phyloP scores from a whole-genome alignment of 164 flowering plant species.

The Stephania cephalantha region DNA sequence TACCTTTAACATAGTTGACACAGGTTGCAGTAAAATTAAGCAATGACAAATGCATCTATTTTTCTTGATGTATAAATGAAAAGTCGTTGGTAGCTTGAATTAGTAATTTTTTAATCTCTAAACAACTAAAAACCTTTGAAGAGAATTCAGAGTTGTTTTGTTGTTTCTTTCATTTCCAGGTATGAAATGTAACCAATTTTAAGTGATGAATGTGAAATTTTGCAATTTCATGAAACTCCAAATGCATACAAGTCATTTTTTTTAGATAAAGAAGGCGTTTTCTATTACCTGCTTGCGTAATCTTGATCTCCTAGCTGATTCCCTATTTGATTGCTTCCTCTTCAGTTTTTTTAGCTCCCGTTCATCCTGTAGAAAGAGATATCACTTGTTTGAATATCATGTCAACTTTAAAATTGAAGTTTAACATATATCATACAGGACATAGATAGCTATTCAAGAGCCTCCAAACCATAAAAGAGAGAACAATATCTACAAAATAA shows the following conservation, averaged over 20 bases:
- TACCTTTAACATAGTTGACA: too few species aligned
- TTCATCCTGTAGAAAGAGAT: constrained; percentile 48
- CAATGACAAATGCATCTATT: too few species aligned
- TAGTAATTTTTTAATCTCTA: background rate
- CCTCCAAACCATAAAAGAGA: background rate
- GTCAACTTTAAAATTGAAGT: background rate
- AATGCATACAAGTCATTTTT: background rate
- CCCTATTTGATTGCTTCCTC: constrained; percentile 94
- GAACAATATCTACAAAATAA: background rate
- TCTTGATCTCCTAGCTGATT: constrained; percentile 95
- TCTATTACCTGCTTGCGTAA: constrained; percentile 83
- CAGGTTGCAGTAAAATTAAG: too few species aligned
- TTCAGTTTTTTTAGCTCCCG: constrained; percentile 88
- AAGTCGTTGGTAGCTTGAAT: too few species aligned
- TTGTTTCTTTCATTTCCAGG: background rate
- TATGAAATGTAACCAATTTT: background rate
- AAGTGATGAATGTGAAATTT: background rate
- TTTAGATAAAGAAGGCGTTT: background rate
- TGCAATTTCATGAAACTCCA: background rate
- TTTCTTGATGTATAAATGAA: too few species aligned
- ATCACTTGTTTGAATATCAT: too few species aligned
- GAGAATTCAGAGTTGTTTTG: background rate
- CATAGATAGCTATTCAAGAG: background rate
- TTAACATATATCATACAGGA: background rate
- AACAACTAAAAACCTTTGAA: background rate